Evolutionary conservation across 768 basidiomycete species (phyloP).

Genomic region (Mycena vulgaris): DNA sequence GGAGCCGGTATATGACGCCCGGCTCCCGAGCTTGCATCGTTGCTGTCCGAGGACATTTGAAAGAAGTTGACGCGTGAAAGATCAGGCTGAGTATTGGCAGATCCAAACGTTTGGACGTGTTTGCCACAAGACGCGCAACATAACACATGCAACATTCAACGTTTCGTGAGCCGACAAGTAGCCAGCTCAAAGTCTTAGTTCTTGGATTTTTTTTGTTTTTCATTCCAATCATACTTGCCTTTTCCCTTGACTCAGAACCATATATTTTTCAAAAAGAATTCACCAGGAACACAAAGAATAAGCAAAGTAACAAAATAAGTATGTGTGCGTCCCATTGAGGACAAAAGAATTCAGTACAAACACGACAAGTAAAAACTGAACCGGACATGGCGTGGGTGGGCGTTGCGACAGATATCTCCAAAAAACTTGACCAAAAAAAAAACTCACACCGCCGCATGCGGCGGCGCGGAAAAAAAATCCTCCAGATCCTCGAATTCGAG

Average conservation of each 20-base stretch:
- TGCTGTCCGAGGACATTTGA: not conserved
- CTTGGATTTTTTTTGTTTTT: not conserved
- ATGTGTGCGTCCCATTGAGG: no score
- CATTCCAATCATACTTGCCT: not conserved
- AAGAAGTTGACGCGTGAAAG: no score
- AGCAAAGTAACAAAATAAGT: not conserved
- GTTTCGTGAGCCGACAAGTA: no score
- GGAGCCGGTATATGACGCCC: not conserved
- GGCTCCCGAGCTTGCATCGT: not conserved
- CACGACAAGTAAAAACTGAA: no score
- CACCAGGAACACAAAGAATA: slow-evolving; percentile 8
- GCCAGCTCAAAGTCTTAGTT: no score
- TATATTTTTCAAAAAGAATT: not conserved
- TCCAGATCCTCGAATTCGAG: slow-evolving; percentile 13
- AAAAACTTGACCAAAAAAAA: no score
- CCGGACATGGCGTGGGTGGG: no score
- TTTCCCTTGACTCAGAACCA: slow-evolving; percentile 2
- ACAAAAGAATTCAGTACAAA: no score
- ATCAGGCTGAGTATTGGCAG: not conserved
- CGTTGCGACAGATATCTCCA: no score
- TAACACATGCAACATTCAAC: no score
- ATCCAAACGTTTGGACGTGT: slow-evolving; percentile 10
- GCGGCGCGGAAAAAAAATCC: slow-evolving; percentile 5
- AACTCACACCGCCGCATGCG: not conserved
- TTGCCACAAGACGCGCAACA: not conserved